Evolutionary conservation across 495 filamentous ascomycete species (phyloP), one percentile per base, ranked within the genome.

Genomic region (Tirmania nivea): DNA sequence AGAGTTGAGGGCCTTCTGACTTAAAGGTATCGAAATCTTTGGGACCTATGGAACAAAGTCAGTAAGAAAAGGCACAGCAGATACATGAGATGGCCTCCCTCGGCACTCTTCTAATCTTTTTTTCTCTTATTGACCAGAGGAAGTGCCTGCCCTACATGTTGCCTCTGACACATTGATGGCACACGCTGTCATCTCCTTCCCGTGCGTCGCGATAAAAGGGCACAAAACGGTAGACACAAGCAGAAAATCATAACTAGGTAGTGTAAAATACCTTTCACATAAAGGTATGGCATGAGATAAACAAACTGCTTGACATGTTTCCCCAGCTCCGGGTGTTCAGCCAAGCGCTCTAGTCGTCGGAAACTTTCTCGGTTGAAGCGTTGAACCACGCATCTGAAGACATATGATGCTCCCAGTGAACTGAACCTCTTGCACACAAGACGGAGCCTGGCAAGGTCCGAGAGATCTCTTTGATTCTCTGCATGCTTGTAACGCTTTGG

Each of bases 241-340:
- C 42, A 47, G 42, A 19, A 47, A 47, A 47, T 47, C 42, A 14
- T 19, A 47, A 19, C 19, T 14, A 19, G 19, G 42, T 6, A 17
- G 21, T 19, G n/a, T 19, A 17, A 49, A 20, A 21, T 60, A 64
- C 62, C 62, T 63, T 64, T 55, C 42, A 63, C 58, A 48, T 64
- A 64, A 54, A 64, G 61, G 53, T 64, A 64, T 52, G 62, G 62
- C 61, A 64, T 64, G 35, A 64, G 17, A 54, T 64, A 64, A 45
- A 64, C 62, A 49, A 64, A 63, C 56, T 60, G 63, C 47, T 61
- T 64, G 52, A 64, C 62, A 57, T 64, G 62, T 39, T 56, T 54
- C 50, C 60, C 61, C 53, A 64, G 56, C 48, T 55, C 54, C 35
- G 57, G 55, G 20, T 56, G 51, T 49, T 60, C 61, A 35, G 62